Percentiles rank a stretch among this genome's conserved stretches.
Evolutionary conservation across 257 asterid species (phyloP).

Genomic region (Fraxinus excelsior): DNA sequence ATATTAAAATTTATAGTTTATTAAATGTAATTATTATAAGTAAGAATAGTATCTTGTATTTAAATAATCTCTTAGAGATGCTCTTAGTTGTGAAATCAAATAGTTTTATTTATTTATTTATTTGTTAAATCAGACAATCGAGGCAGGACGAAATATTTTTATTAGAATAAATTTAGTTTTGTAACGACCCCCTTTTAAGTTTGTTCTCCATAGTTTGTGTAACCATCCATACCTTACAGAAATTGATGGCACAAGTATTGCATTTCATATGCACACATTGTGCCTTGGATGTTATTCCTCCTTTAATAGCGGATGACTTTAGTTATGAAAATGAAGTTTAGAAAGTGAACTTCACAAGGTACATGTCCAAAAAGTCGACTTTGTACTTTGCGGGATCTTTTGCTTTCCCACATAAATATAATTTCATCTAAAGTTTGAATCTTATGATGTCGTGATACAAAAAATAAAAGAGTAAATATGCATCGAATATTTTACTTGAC

Average conservation of each 20-base stretch:
- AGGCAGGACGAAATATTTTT: no score
- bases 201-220: no score
- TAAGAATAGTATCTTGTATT: no score
- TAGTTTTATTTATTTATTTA: no score
- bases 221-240: no score
- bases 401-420: not conserved
- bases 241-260: not conserved
- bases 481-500: not conserved
- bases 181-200: no score
- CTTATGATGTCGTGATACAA: not conserved
- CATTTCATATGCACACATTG: not conserved
- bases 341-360: not conserved
- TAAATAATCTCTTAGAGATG: no score
- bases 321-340: not conserved
- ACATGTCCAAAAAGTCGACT: not conserved
- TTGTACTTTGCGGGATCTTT: not conserved
- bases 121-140: no score
- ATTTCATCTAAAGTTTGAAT: not conserved
- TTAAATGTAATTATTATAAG: no score
- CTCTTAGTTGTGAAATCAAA: no score
- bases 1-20: no score
- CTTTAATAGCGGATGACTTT: not conserved
- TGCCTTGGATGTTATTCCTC: not conserved
- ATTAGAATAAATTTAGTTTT: no score
- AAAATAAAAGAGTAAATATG: not conserved